Base-by-base conservation (phyloP, 2,329 filamentous ascomycete species). In the Colletotrichum salicis region DNA sequence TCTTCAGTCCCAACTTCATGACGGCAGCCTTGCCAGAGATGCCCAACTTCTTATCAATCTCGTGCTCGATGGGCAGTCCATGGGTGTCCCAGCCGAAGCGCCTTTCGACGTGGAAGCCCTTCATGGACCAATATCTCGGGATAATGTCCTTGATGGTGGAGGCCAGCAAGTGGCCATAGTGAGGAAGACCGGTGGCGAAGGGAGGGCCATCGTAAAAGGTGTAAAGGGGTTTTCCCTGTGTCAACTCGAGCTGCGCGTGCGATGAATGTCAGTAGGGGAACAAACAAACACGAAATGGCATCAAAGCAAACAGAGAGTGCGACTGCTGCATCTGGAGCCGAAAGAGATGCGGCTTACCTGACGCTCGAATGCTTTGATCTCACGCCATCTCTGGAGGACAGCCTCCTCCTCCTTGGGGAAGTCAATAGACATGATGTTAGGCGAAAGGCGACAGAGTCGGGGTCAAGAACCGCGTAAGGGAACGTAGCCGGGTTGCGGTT, bases 101-200 rank as follows among this genome's bases (percentile, higher is more conserved):
- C 75, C 96, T 90, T 85, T 96, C 94, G 64, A 98, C 95, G 84
- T 97, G 93, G 80, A 92, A 94, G 19, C 96, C 96, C 81, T 97
- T 97, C 95, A 97, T 97, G 63, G 95, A 95, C 94, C 95, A 98
- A 83, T 98, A 98, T 76, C 96, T 88, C 10, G 96, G 95, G 76
- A 98, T 97, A 72, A 97, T 96, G 82, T 98, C 96, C 83, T 98
- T 98, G 85, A 98, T 97, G 61, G 95, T 98, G 24, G 94, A 97
- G 48, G 96, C 93, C 75, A 97, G 87, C 64, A 97, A 85, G 83
- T 97, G 94, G 73, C 88, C 88, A 72, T 88, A 92, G 76, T 92
- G 90, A 73, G 89, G 89, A 22, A 90, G 81, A 70, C 89, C 92
- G 76, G 92, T 97, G 80, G 91, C 92, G 79, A 94, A 94, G 5